Percentiles rank a stretch among this genome's conserved stretches.
Conservation (phyloP, 2,329 filamentous ascomycete genomes). For the Emmonsiellopsis sp. region DNA sequence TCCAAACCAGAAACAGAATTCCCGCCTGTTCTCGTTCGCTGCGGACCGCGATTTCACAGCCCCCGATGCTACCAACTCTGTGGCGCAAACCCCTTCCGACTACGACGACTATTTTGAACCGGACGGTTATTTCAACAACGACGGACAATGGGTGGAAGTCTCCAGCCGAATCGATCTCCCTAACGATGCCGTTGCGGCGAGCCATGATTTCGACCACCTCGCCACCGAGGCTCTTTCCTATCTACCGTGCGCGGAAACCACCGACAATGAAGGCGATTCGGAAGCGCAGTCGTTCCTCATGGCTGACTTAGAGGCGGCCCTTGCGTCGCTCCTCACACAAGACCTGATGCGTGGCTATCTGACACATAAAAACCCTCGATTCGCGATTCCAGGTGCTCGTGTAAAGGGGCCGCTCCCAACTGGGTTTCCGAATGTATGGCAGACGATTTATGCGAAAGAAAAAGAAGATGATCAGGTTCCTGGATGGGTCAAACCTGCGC, state of each 20-base stretch:
- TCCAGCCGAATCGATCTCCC: slow-evolving; percentile 5
- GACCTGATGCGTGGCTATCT: slow-evolving; percentile 77
- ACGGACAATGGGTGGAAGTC: slow-evolving; percentile 16
- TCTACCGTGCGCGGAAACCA: not conserved
- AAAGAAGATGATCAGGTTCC: slow-evolving; percentile 57
- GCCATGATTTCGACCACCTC: not conserved
- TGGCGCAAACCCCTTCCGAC: slow-evolving; percentile 16
- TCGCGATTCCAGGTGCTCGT: slow-evolving; percentile 68
- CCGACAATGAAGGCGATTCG: slow-evolving; percentile 9
- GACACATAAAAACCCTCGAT: slow-evolving; percentile 64
- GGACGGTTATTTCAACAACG: slow-evolving; percentile 25
- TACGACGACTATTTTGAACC: slow-evolving; percentile 30
- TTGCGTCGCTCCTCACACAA: slow-evolving; percentile 69
- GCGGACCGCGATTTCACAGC: slow-evolving; percentile 26
- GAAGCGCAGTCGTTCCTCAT: slow-evolving; percentile 37
- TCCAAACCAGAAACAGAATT: not conserved
- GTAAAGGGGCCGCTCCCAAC: slow-evolving; percentile 32
- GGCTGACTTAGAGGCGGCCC: slow-evolving; percentile 63
- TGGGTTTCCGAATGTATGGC: slow-evolving; percentile 64
- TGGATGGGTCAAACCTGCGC: slow-evolving; percentile 57
- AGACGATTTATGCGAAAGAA: slow-evolving; percentile 55
- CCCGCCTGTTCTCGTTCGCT: slow-evolving; percentile 18
- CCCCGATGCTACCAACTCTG: slow-evolving; percentile 9
- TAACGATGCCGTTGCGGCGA: not conserved
- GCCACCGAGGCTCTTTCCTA: not conserved